Base-by-base conservation (phyloP, 805 yeast genomes). In the Candida pseudoglaebosa region DNA sequence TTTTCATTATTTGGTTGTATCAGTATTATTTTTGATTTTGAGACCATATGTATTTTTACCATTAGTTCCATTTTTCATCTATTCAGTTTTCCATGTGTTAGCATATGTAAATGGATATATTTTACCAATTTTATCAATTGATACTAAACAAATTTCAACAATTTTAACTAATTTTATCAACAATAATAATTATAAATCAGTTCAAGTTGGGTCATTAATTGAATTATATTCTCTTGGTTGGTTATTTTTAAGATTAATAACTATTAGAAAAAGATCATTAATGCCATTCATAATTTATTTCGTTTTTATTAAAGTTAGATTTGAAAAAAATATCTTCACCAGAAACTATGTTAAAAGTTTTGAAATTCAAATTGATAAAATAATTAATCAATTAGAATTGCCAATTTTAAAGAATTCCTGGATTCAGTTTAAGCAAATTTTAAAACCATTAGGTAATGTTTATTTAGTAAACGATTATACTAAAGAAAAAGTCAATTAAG, bases 11-110 rank as follows among this genome's bases (percentile, higher is more conserved):
- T 70, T 85, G 37, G 57, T 70, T 80, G 35, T 47, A 74, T 44
- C 68, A 67, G 31, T 77, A 80, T 79, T 62, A 73, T 53, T 45
- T 32, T 51, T 67, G 26, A 33, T 75, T 4, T 56, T 80, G 41
- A 74, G 88, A 48, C 79, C 82, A 34, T 77, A 73, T 43, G 75
- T 77, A 45, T 60, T 77, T 24, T 56, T 85, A 39, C 74, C 95
- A 2, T 64, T 83, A 45, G 57, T 81, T 17, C 95, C 97, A 39
- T 88, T 84, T 55, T 67, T 78, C 33, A 66, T 85, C 40, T 90
- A 84, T 60, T 82, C 96, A 5, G 56, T 80, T 14, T 89, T 91
- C 77, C 97, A 90, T 58, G 80, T 78, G 8, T 67, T 89, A 53
- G 80, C 83, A 14, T 91, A 86, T 65, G 47, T 75, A 39, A 78